Base-by-base conservation (phyloP, 768 basidiomycete genomes). In the Suillus luteus region DNA sequence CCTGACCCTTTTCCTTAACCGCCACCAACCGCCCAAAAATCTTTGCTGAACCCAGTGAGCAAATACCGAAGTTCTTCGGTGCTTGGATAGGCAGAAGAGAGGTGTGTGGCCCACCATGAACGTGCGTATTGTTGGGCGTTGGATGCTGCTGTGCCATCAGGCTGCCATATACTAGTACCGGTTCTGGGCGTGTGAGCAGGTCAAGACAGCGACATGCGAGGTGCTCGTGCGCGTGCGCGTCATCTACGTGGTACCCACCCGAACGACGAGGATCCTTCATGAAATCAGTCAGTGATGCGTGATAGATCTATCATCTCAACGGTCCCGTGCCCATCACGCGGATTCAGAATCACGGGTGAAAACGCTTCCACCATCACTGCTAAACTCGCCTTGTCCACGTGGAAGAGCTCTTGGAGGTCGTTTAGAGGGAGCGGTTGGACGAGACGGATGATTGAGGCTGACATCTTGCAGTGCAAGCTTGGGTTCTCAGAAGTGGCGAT, bases 251-350 rank as follows among this genome's bases (percentile, higher is more conserved):
- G 31, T 33, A 27, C 10, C 49, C 7, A 6, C 3, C 11, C 38
- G 59, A 41, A 12, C 59, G 43, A 6, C 2, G 14, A 33, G 43
- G 27, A 31, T 44, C 40, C 27, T 2, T n/a, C 19, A 60, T 31
- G 15, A 61, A 61, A n/a, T 61, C 60, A 3, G 11, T n/a, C 8
- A 61, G 19, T 17, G 60, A 61, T 31, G 48, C 49, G 5, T 61
- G 60, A 24, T 61, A 61, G 10, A 61, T 61, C n/a, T n/a, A n/a
- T n/a, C n/a, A n/a, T n/a, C 33, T 52, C 41, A 6, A 61, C 31
- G 12, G 8, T 14, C 11, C 37, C 41, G 1, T 9, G 1, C 3
- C 19, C 41, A 22, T 61, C 60, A n/a, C 31, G 11, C 17, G 37
- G 27, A 55, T 24, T 46, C 33, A 55, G 38, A 15, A 55, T 55